phyloP scores from a whole-genome alignment of 352 stramenopile species.

The Globisporangium rhizosaccharum region DNA sequence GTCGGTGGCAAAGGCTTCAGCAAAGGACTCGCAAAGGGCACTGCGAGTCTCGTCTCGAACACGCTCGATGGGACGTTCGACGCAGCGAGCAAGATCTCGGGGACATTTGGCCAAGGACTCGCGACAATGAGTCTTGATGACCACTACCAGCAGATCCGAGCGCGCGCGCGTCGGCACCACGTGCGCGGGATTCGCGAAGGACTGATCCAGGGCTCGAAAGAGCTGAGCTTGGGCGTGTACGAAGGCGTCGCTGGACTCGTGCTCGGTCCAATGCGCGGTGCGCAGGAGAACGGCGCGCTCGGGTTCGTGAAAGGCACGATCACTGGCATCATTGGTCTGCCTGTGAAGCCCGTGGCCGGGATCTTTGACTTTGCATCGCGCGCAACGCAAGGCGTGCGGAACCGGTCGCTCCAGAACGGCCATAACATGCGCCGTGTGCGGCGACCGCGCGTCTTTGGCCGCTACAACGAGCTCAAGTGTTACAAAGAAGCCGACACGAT shows the following conservation, averaged over 20 bases:
- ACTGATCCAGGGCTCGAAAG: constrained; percentile 77
- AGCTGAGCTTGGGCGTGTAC: constrained; percentile 79
- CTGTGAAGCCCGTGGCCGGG: constrained; percentile 81
- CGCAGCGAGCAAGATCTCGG: constrained; percentile 84
- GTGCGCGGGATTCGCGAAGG: constrained; percentile 78
- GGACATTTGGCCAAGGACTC: constrained; percentile 83
- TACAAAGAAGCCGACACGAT: constrained; percentile 88
- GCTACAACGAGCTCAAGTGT: constrained; percentile 86
- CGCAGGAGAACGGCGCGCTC: constrained; percentile 70
- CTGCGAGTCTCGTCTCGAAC: constrained; percentile 82
- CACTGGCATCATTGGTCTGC: constrained; percentile 82
- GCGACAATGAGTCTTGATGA: constrained; percentile 84
- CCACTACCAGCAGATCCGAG: constrained; percentile 83
- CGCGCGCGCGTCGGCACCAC: constrained; percentile 66
- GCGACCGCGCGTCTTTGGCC: constrained; percentile 79
- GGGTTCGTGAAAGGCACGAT: constrained; percentile 85
- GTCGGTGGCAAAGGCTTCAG: constrained; percentile 84
- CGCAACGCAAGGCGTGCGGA: constrained; percentile 80
- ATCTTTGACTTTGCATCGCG: constrained; percentile 90
- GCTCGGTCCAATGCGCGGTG: constrained; percentile 76
- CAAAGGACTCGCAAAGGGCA: constrained; percentile 82
- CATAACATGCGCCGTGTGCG: constrained; percentile 76
- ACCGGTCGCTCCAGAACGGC: constrained; percentile 74
- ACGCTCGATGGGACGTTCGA: constrained; percentile 86
- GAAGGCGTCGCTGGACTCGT: constrained; percentile 81